These are phyloP conservation scores for Diplogelasinospora grovesii DNA, from an alignment of 495 filamentous ascomycete genomes.

Conservation along the genomic window DNA sequence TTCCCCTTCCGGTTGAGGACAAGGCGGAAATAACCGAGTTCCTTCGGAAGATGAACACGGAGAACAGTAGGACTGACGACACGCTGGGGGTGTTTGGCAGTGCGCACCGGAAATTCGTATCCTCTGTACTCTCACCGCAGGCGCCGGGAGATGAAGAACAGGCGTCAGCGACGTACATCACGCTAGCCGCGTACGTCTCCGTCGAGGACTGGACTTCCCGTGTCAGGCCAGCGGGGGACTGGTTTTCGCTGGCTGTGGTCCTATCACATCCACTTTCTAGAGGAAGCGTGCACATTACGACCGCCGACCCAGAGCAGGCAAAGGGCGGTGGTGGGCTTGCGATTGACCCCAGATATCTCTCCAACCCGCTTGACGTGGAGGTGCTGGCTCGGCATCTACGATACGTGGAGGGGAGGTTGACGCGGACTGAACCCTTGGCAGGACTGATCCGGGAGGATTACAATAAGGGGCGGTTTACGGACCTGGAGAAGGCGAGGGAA, in stretches of 20 bases:
- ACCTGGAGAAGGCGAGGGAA: conserved; percentile 13
- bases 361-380: conserved; percentile 42
- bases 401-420: conserved; percentile 24
- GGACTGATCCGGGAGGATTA: neutral
- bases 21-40: neutral
- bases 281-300: conserved; percentile 46
- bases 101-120: neutral
- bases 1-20: conserved; percentile 22
- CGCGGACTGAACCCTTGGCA: conserved; percentile 26
- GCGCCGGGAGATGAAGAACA: too few relatives aligned
- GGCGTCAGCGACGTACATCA: neutral
- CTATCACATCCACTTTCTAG: conserved; percentile 43
- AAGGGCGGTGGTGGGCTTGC: conserved; percentile 10
- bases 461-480: too few relatives aligned
- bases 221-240: too few relatives aligned
- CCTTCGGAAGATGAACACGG: neutral
- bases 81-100: neutral
- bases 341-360: conserved; percentile 47
- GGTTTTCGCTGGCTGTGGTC: conserved; percentile 21
- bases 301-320: conserved; percentile 17
- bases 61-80: neutral
- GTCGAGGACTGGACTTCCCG: too few relatives aligned
- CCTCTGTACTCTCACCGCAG: neutral
- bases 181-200: conserved; percentile 1
- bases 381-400: conserved; percentile 32